Base-by-base conservation (phyloP, 129 eudicot species). In the Daucus carota region DNA sequence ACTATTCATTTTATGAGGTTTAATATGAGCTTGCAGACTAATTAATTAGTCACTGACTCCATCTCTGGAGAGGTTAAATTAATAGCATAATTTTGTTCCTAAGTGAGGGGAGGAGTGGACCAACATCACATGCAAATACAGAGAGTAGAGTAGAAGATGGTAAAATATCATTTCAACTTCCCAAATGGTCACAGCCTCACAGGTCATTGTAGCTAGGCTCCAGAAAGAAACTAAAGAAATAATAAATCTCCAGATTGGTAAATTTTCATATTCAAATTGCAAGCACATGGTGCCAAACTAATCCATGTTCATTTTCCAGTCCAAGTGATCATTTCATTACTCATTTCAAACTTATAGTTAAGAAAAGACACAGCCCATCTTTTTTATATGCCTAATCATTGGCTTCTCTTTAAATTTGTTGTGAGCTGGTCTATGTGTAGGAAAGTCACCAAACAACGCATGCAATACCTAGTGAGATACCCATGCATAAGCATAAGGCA, bases 251-350 rank as follows among this genome's bases (percentile, higher is more conserved):
- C n/a, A 52, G 29, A 54, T 54, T 54, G 65, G 65, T 57, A 68
- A 38, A 1, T 60, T 20, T 47, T 70, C 43, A 77, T 76, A 69
- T 73, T 77, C 50, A 66, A 77, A 42, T 70, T 33, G 63, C 85
- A 85, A 57, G 65, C 65, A 57, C 88, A 76, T 85, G 88, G 59
- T 60, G 63, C 57, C 75, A 76, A 77, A 57, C 74, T 38, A 75
- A 41, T 36, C 77, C 85, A 81, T 78, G 85, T 81, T 80, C 71
- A 32, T 31, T 15, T n/a, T 44, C 31, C 59, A 22, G 62, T 54
- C 62, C 62, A 54, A 54, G 4, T 22, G 62, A 54, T 54, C 29
- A 54, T 54, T 54, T 54, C 62, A 57, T 57, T 57, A 24, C 24
- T 57, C 31, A 57, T n/a, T 57, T 57, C 31, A 57, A n/a, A 57